Evolutionary conservation across 257 asterid species (phyloP).

Genomic region (Fraxinus cuspidata): DNA sequence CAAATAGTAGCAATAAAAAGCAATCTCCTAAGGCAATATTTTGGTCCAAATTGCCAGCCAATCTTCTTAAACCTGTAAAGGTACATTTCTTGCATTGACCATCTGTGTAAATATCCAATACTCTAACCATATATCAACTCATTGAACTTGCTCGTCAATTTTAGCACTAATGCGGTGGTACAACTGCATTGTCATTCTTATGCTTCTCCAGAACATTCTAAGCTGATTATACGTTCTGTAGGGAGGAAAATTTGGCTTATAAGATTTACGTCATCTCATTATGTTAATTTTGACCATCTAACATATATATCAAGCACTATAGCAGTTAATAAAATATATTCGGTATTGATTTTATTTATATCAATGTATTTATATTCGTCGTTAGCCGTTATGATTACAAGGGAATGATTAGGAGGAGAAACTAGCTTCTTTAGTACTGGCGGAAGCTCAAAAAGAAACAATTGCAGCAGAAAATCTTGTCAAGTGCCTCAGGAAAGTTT

Average conservation of each 20-base stretch:
- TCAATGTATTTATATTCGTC: background rate
- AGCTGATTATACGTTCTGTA: background rate
- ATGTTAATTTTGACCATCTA: background rate
- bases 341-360: background rate
- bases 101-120: background rate
- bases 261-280: background rate
- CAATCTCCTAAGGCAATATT: conserved; percentile 48
- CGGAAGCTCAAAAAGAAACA: conserved; percentile 87
- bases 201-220: background rate
- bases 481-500: conserved; percentile 67
- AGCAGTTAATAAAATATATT: background rate
- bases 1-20: conserved; percentile 35
- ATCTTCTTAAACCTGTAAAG: conserved; percentile 72
- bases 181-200: background rate
- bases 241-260: background rate
- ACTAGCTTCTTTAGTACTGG: conserved; percentile 72
- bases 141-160: background rate
- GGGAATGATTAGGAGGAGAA: conserved; percentile 71
- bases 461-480: conserved; percentile 65
- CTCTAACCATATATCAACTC: background rate
- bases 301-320: background rate
- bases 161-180: background rate
- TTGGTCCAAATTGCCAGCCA: conserved; percentile 72
- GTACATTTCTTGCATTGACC: conserved; percentile 34
- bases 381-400: conserved; percentile 23